Base-by-base conservation (phyloP, 176 grass and related monocot genomes). In the Puccinellia tenuiflora region DNA sequence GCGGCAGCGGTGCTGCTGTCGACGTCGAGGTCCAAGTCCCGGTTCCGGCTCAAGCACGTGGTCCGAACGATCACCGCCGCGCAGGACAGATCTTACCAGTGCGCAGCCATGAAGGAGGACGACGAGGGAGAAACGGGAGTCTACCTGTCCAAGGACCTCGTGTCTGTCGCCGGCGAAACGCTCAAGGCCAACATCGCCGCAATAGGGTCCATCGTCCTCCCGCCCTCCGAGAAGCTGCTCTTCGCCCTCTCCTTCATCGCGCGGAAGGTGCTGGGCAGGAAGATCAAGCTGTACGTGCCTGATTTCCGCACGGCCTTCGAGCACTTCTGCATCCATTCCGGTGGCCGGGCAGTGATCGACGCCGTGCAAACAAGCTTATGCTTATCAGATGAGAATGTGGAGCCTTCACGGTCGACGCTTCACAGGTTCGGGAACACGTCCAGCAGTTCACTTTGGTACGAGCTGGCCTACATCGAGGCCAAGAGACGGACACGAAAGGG, bases 241-340 rank as follows among this genome's bases (percentile, higher is more conserved):
- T 87, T 71, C 35, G 39, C 20, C 5, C 3, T 88, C 2, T 11
- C 52, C 0, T 2, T 22, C 26, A 5, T 71, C 15, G 86, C 22
- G 3, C n/a, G 31, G 1, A 88, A 72, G 54, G 28, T 39, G 5
- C 3, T 77, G 31, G 60, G 28, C 20, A 34, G 28, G 4, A 81
- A 33, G 10, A 15, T 52, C 16, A 86, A 81, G 60, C 77, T 74
- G 0, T 76, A 80, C 39, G 55, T 92, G 6, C 93, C 90, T 0
- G 66, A 95, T 6, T 95, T 95, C 72, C 52, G 29, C 30, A 54
- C 3, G 79, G 90, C 90, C 5, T 92, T 97, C 79, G 65, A 94
- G 24, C 95, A 97, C 42, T 92, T 97, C 16, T 97, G 95, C 88
- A 86, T 97, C 25, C 95, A 97, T 12, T 82, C 92, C 0, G 92